Evolutionary conservation across 2,329 filamentous ascomycete genomes (phyloP), one percentile per base, ranked within the genome.

Genomic region (Podosphaera aphanis): DNA sequence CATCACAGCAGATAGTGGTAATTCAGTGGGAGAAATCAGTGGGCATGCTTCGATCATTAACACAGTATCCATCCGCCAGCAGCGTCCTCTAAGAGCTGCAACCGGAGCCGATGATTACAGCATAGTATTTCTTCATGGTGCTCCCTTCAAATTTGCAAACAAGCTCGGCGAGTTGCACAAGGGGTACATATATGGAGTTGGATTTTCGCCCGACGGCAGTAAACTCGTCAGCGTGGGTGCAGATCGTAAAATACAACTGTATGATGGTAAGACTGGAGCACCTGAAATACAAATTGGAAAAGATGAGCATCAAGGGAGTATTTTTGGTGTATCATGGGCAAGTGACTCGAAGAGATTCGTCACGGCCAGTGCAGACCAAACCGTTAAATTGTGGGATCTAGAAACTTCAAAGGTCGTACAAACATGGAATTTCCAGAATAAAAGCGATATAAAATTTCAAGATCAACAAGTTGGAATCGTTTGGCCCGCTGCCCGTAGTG

Each of bases 401-500:
- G 83, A 93, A 58, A 69, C 77, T 13, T 83, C 80, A 29, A 80
- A 80, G 58, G 73, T 74, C 18, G 67, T 79, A 6, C 82, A 92
- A 60, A 83, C 74, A 21, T 98, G 90, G 90, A 73, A 73, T 51
- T 73, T 95, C 59, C 85, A 86, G 19, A 74, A 73, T 27, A 79
- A 86, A 37, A 78, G 77, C 15, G 66, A 65, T 39, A 71, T 78
- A 49, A 84, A 74, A 58, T 68, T 94, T 33, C 70, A 71, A 2
- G 73, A 94, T 59, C 90, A 98, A 62, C 90, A 98, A 60, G 83
- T 95, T 27, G 90, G 90, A 45, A 84, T 98, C 5, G 83, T 90
- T 8, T 93, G 85, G 77, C 83, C 86, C 1, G 70, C 75, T 41
- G 82, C 81, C 42, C 73, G 88, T 51, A 80, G 67, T 45, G 90